Conservation (phyloP, 257 asterid genomes). For the Marsdenia floribunda region DNA sequence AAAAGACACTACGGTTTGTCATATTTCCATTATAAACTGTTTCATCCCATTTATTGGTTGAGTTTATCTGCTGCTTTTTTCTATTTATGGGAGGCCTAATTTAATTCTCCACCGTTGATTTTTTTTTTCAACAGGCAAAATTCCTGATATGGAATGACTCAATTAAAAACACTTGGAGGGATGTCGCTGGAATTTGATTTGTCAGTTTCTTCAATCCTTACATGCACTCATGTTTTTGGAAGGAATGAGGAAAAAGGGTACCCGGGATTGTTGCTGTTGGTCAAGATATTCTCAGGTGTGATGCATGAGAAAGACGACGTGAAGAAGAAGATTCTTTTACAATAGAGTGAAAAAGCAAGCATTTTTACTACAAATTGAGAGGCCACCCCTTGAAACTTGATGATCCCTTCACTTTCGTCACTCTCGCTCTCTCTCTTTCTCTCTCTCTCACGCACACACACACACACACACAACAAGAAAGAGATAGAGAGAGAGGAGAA, state of each 20-base stretch:
- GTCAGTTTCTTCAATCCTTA: not conserved
- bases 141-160: no score
- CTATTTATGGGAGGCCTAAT: not conserved
- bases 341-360: slow-evolving; percentile 2
- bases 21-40: not conserved
- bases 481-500: not conserved
- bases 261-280: not conserved
- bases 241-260: not conserved
- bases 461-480: no score
- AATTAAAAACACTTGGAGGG: no score
- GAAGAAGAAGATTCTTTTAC: slow-evolving; percentile 9
- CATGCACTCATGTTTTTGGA: not conserved
- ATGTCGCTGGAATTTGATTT: not conserved
- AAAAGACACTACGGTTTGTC: not conserved
- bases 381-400: not conserved
- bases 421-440: not conserved
- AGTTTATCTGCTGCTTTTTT: not conserved
- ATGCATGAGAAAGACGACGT: not conserved
- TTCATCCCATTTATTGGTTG: not conserved
- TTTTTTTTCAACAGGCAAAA: no score
- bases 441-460: no score
- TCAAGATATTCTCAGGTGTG: not conserved
- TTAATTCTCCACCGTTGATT: not conserved
- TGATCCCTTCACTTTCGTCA: not conserved
- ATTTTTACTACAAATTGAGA: not conserved